A percentile compares a stretch with the other conserved stretches of the same genome.
These are phyloP conservation scores for Cercospora brassicicola DNA, from an alignment of 2,329 filamentous ascomycete genomes.

Conservation along the genomic window DNA sequence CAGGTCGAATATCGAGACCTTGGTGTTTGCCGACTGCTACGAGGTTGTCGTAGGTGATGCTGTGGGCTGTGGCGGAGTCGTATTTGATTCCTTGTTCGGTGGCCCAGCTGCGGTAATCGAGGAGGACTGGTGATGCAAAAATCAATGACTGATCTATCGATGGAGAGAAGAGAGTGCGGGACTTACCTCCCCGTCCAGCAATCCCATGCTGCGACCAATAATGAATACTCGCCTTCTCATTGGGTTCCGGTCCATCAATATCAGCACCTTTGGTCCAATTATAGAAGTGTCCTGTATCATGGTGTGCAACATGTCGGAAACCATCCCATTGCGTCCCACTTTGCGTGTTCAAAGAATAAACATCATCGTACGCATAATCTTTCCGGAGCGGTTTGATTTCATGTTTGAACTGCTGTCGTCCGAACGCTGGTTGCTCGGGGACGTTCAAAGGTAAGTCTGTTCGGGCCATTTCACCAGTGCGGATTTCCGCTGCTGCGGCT, in stretches of 20 bases:
- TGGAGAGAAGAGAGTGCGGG: no score
- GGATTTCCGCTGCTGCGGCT: slow-evolving; percentile 55
- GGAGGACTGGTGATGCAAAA: slow-evolving; percentile 34
- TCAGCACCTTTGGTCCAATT: slow-evolving; percentile 46
- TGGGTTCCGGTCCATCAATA: slow-evolving; percentile 43
- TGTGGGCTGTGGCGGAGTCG: slow-evolving; percentile 45
- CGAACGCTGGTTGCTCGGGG: slow-evolving; percentile 55
- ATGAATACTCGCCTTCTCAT: slow-evolving; percentile 49
- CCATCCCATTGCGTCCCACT: slow-evolving; percentile 50
- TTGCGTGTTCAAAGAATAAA: slow-evolving; percentile 48
- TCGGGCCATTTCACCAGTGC: slow-evolving; percentile 57
- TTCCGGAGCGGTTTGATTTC: slow-evolving; percentile 50
- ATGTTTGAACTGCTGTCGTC: slow-evolving; percentile 55
- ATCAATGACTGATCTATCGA: not conserved
- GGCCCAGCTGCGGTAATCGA: slow-evolving; percentile 48
- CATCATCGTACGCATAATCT: slow-evolving; percentile 45
- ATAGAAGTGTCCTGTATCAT: slow-evolving; percentile 44
- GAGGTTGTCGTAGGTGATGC: slow-evolving; percentile 51
- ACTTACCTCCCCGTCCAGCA: slow-evolving; percentile 42
- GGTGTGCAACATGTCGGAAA: slow-evolving; percentile 48
- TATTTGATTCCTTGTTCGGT: slow-evolving; percentile 46
- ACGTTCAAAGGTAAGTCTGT: slow-evolving; percentile 57
- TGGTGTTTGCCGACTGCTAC: slow-evolving; percentile 60
- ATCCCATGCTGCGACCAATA: slow-evolving; percentile 50
- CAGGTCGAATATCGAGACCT: slow-evolving; percentile 61